These are phyloP conservation scores for Stachybotrys chlorohalonatus DNA, from an alignment of 2,329 filamentous ascomycete genomes.

Conservation along the genomic window DNA sequence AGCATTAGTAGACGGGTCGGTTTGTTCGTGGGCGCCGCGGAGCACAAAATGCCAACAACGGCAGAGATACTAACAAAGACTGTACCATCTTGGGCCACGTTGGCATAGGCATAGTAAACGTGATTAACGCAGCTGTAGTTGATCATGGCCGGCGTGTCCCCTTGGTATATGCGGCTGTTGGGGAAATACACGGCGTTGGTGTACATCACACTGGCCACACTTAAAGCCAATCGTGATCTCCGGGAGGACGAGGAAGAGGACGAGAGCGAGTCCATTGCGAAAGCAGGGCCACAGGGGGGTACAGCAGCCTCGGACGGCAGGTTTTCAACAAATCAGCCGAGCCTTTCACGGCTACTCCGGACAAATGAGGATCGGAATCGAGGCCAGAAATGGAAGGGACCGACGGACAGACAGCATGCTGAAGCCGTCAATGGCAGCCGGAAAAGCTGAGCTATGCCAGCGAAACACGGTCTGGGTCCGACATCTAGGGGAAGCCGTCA, in stretches of 20 bases:
- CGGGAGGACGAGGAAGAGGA: conserved; percentile 31
- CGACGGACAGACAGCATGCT: conserved; percentile 1
- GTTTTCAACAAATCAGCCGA: not conserved
- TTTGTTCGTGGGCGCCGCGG: not conserved
- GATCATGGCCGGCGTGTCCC: conserved; percentile 63
- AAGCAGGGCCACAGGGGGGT: not conserved
- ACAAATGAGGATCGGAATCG: not conserved
- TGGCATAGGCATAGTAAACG: conserved; percentile 77
- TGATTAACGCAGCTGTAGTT: conserved; percentile 71
- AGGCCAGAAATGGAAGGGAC: not conserved
- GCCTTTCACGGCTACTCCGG: not conserved
- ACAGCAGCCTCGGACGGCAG: not conserved
- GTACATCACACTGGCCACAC: conserved; percentile 40
- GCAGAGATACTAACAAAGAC: conserved; percentile 55
- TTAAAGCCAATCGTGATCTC: conserved; percentile 35
- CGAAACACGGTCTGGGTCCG: conserved; percentile 8
- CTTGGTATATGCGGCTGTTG: conserved; percentile 66
- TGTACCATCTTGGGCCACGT: conserved; percentile 60
- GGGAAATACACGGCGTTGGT: conserved; percentile 79
- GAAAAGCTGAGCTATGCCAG: not conserved
- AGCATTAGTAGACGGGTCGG: not conserved
- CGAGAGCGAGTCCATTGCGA: not conserved
- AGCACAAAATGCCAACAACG: not conserved
- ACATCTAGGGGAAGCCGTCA: conserved; percentile 9
- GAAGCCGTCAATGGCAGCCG: conserved; percentile 8